Base-by-base conservation (phyloP, 805 yeast genomes). In the Cephaloascus fragrans region DNA sequence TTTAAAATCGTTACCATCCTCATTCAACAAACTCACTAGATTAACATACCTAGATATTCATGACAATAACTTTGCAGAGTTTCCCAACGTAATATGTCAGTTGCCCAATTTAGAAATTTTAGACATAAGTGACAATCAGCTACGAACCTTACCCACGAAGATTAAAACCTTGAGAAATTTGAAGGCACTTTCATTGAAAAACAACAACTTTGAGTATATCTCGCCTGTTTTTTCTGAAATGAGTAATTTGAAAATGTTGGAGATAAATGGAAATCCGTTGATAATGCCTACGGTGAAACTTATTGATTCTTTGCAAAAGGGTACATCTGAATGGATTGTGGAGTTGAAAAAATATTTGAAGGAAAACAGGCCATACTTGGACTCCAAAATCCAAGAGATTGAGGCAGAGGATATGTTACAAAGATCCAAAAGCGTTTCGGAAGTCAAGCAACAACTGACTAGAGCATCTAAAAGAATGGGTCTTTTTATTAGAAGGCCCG, bases 391-490 rank as follows among this genome's bases (percentile, higher is more conserved):
- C 4, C 45, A 47, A 14, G 62, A 55, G 18, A 26, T 33, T 36
- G 29, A 39, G 9, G 18, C 15, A 18, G 17, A 17, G 15, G 26
- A 15, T n/a, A 35, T 15, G 4, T 29, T 32, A 4, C 32, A 20
- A n/a, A 34, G 35, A 17, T 34, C 35, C 3, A 37, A 41, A 18
- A 38, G 46, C 35, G 38, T 19, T 38, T 18, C 34, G 49, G 32
- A 35, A 19, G 36, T 32, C 41, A 31, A 51, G 47, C 43, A 41
- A 47, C 37, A 26, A 48, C 35, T 5, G 14, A 70, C 83, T n/a
- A 69, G 77, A 40, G 84, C 86, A 3, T 75, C 85, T 0, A 76
- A 82, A 51, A 64, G 90, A 44, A 82, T 80, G 88, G 90, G 89
- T 0, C 71, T 83, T 39, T 76, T 83, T 31, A 72, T 75, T 38